Conservation (phyloP, 2,329 filamentous ascomycete genomes). For the Amauroascus niger region DNA sequence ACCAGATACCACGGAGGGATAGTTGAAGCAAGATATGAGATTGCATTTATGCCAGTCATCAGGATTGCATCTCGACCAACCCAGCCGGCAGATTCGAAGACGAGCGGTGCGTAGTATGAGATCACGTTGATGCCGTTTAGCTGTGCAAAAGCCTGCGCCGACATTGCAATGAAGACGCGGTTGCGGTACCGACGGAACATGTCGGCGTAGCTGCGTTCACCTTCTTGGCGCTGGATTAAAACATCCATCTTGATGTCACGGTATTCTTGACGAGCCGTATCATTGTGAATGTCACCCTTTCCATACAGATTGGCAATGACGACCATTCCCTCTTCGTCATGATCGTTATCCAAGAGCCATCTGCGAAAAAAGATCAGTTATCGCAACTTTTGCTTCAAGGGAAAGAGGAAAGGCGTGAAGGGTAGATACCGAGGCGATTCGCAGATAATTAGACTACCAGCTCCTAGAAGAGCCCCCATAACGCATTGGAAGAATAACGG, state of each 20-base stretch:
- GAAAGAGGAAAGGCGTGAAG: neutral
- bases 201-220: constrained; percentile 78
- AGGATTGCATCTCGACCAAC: constrained; percentile 77
- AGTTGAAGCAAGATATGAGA: constrained; percentile 83
- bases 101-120: constrained; percentile 92
- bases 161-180: constrained; percentile 97
- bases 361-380: constrained; percentile 41
- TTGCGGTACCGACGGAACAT: constrained; percentile 93
- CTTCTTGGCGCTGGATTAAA: constrained; percentile 83
- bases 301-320: constrained; percentile 97
- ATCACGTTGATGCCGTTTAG: constrained; percentile 99
- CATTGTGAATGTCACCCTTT: constrained; percentile 86
- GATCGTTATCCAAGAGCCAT: constrained; percentile 95
- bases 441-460: constrained; percentile 86
- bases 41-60: constrained; percentile 94
- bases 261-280: constrained; percentile 88
- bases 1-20: constrained; percentile 97
- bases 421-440: constrained; percentile 74
- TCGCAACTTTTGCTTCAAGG: constrained; percentile 1
- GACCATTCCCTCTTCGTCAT: constrained; percentile 95
- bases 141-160: constrained; percentile 87
- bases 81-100: constrained; percentile 98
- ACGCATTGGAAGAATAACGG: constrained; percentile 86
- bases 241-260: constrained; percentile 99
- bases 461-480: constrained; percentile 76